Evolutionary conservation across 2,329 filamentous ascomycete species (phyloP).

Genomic region (Talaromyces sp.): DNA sequence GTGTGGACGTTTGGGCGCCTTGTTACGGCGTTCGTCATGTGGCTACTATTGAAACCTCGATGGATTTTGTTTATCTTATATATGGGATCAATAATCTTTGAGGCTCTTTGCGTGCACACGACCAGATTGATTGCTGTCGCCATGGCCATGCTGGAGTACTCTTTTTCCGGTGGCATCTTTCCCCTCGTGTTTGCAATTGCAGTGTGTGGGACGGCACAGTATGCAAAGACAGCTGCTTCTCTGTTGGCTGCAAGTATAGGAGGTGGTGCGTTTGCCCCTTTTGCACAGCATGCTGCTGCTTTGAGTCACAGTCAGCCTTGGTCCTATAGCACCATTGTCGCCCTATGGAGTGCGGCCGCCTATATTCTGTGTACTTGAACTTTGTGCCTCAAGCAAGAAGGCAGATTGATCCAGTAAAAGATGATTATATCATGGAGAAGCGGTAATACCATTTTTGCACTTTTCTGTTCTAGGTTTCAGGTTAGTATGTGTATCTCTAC

Average conservation of each 20-base stretch:
- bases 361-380: neutral
- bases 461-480: neutral
- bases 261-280: slow-evolving; percentile 43
- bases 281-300: neutral
- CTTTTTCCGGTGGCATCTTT: slow-evolving; percentile 60
- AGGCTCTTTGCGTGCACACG: slow-evolving; percentile 51
- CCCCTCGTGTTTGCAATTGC: slow-evolving; percentile 57
- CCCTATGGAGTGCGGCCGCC: neutral
- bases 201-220: slow-evolving; percentile 55
- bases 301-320: neutral
- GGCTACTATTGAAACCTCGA: slow-evolving; percentile 54
- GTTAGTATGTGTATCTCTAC: neutral
- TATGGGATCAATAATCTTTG: slow-evolving; percentile 51
- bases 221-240: slow-evolving; percentile 56
- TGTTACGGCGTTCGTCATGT: slow-evolving; percentile 50
- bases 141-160: slow-evolving; percentile 52
- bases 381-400: slow-evolving; percentile 1
- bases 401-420: slow-evolving; percentile 2
- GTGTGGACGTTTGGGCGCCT: slow-evolving; percentile 59
- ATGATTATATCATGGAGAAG: neutral
- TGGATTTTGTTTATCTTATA: slow-evolving; percentile 54
- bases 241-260: slow-evolving; percentile 53
- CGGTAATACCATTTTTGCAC: neutral
- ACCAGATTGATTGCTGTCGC: slow-evolving; percentile 44
- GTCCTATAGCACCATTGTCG: neutral